Percentiles rank a stretch among this genome's conserved stretches.
Conservation (phyloP, 495 filamentous ascomycete species). For the Paragyromitra xinjiangensis region DNA sequence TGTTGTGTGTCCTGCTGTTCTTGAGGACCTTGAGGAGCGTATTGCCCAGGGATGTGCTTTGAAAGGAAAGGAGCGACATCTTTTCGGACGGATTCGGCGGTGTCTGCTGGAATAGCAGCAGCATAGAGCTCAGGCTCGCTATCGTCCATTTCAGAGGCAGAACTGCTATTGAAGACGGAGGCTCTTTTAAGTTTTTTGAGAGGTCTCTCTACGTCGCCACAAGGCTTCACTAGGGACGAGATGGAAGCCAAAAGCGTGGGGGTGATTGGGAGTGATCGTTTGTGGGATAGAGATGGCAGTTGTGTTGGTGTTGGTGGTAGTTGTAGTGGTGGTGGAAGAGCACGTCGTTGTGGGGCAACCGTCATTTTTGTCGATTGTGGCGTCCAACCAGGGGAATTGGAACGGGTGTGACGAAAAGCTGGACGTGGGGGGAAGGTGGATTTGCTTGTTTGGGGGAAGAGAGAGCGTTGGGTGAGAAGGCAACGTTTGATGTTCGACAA, state of each 20-base stretch:
- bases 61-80: slow-evolving; percentile 81
- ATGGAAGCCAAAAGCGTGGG: slow-evolving; percentile 33
- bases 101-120: slow-evolving; percentile 54
- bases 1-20: slow-evolving; percentile 57
- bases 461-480: slow-evolving; percentile 16
- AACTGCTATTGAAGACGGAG: slow-evolving; percentile 42
- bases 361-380: slow-evolving; percentile 55
- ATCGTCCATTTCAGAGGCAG: slow-evolving; percentile 46
- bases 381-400: slow-evolving; percentile 44
- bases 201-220: slow-evolving; percentile 41
- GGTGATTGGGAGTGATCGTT: slow-evolving; percentile 36
- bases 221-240: slow-evolving; percentile 40
- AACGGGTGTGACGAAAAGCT: slow-evolving; percentile 33
- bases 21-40: slow-evolving; percentile 68
- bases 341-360: slow-evolving; percentile 46
- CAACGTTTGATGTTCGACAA: slow-evolving; percentile 17
- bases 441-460: slow-evolving; percentile 52
- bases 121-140: slow-evolving; percentile 50
- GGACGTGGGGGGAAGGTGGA: slow-evolving; percentile 32
- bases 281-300: slow-evolving; percentile 28
- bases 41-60: slow-evolving; percentile 84
- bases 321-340: slow-evolving; percentile 33
- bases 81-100: slow-evolving; percentile 52
- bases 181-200: slow-evolving; percentile 49
- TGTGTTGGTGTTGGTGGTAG: slow-evolving; percentile 20